A percentile compares a stretch with the other conserved stretches of the same genome.
These are phyloP conservation scores for Candida sakaeoensis DNA, from an alignment of 805 yeast genomes.

Conservation along the genomic window DNA sequence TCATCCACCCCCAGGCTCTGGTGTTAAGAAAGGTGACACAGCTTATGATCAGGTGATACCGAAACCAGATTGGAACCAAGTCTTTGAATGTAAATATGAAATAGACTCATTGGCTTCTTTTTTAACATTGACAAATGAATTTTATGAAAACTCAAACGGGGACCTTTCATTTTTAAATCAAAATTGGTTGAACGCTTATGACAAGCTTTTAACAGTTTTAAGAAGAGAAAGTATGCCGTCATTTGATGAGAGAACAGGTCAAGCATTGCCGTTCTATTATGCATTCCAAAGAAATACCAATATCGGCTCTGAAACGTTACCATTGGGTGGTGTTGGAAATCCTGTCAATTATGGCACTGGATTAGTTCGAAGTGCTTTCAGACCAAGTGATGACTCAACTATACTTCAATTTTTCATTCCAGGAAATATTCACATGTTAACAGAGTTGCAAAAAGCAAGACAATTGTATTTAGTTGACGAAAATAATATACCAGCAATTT, in stretches of 20 bases:
- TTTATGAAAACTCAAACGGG: conserved; percentile 47
- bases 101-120: conserved; percentile 83
- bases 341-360: conserved; percentile 75
- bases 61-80: conserved; percentile 61
- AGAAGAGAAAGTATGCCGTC: conserved; percentile 61
- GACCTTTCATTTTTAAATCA: conserved; percentile 46
- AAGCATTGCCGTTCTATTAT: conserved; percentile 49
- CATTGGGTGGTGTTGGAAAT: conserved; percentile 76
- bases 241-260: conserved; percentile 48
- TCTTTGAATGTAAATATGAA: conserved; percentile 89
- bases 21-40: conserved; percentile 46
- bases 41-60: conserved; percentile 68
- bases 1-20: conserved; percentile 69
- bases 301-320: conserved; percentile 76
- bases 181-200: conserved; percentile 58
- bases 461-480: conserved; percentile 15
- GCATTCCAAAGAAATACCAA: conserved; percentile 71
- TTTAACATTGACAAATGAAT: conserved; percentile 69
- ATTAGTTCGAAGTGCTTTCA: conserved; percentile 72
- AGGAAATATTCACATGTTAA: conserved; percentile 73
- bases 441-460: conserved; percentile 49
- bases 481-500: neutral
- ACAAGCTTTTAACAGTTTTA: conserved; percentile 49
- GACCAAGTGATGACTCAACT: conserved; percentile 88
- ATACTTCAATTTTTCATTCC: conserved; percentile 80